Conservation (phyloP, 352 stramenopile genomes). For the Globisporangium rhizosaccharum region DNA sequence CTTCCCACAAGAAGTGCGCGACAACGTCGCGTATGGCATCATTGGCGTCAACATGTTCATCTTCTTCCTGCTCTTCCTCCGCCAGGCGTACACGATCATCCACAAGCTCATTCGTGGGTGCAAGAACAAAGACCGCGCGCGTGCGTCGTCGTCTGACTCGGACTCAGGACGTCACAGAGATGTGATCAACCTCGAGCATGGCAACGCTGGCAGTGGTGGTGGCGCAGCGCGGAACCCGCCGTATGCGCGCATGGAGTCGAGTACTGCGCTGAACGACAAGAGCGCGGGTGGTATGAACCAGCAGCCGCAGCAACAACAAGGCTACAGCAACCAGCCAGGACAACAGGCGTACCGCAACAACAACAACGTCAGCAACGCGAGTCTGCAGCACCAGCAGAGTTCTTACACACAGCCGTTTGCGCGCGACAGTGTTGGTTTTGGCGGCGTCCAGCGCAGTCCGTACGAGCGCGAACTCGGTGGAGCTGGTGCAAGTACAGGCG, state of each 20-base stretch:
- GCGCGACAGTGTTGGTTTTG: not conserved
- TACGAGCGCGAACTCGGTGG: not conserved
- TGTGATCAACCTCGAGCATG: conserved; percentile 47
- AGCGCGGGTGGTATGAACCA: not conserved
- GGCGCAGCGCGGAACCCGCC: conserved; percentile 6
- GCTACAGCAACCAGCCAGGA: conserved; percentile 1
- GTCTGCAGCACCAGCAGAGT: conserved; percentile 2
- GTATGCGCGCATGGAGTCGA: conserved; percentile 19
- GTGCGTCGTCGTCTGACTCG: conserved; percentile 18
- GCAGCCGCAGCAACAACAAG: not conserved
- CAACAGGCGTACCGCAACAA: not conserved
- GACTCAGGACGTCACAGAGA: not conserved
- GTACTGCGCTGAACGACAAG: conserved; percentile 10
- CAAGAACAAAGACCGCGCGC: conserved; percentile 35
- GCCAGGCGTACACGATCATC: conserved; percentile 73
- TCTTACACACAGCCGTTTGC: conserved; percentile 8
- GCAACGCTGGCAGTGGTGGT: conserved; percentile 21
- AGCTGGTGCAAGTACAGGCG: not conserved
- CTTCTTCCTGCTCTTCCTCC: conserved; percentile 75
- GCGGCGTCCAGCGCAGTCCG: conserved; percentile 6
- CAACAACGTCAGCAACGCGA: conserved; percentile 1
- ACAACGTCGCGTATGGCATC: conserved; percentile 84
- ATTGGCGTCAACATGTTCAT: conserved; percentile 82
- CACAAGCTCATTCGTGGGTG: conserved; percentile 51
- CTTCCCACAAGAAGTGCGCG: conserved; percentile 72